Evolutionary conservation across 2,329 filamentous ascomycete species (phyloP), one percentile per base, ranked within the genome.

Genomic region (Tricladium varicosporioides): DNA sequence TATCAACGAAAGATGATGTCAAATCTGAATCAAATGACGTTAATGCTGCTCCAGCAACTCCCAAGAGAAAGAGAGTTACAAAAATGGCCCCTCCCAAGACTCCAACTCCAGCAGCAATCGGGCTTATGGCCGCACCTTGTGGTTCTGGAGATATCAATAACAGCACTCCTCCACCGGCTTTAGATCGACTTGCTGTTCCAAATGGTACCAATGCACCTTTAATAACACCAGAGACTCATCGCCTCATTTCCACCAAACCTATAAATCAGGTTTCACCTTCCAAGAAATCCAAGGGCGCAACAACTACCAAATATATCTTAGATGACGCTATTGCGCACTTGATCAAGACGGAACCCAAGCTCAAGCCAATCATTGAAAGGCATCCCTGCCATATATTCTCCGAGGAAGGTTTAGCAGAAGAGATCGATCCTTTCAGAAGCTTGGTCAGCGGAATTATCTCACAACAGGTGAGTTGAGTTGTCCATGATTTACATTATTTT

Each of bases 361-460:
- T 97, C 69, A 81, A 84, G 65, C 77, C 82, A 0, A 73, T 96
- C 15, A 84, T 97, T 49, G 85, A 89, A 56, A 82, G 84, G 56
- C 81, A 96, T 68, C 83, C 82, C 59, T 97, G 93, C 72, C 80
- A 79, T 54, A 75, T 94, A 14, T 97, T 97, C 74, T 89, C 86
- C 1, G 82, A 91, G 0, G 86, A 88, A 61, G 91, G 92, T 0
- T 76, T 97, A n/a, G 84, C 87, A 27, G 91, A 97, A 72, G 80
- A 84, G 62, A 84, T 97, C 59, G 91, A 97, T 73, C 94, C 94
- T 0, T 99, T 97, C 69, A 87, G 88, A 65, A 86, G 84, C 56
- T 80, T 99, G 33, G 82, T 84, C 42, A 92, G 88, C 72, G 89
- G 92, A 51, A 97, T 99, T 69, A 96, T 97, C 66, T 92, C 91